Percentiles rank a stretch among this genome's conserved stretches.
These are phyloP conservation scores for Venturia aucupariae DNA, from an alignment of 2,329 filamentous ascomycete genomes.

Conservation along the genomic window DNA sequence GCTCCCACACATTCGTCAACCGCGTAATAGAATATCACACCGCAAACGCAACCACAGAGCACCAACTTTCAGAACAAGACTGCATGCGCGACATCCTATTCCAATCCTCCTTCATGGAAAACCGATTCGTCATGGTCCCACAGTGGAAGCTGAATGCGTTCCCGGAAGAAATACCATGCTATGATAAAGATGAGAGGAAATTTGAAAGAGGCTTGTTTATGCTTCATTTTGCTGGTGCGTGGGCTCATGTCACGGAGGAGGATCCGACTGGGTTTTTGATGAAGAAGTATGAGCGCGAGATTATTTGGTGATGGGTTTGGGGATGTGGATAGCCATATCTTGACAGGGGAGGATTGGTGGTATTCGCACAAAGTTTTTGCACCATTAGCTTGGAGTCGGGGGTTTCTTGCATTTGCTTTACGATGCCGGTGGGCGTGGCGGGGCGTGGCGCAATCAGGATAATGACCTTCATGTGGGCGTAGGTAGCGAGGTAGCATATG, in stretches of 20 bases:
- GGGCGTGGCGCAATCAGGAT: neutral
- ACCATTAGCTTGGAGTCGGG: neutral
- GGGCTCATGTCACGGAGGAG: constrained; percentile 29
- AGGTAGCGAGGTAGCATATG: too few relatives aligned
- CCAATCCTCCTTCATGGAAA: constrained; percentile 7
- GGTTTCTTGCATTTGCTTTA: neutral
- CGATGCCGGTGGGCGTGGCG: neutral
- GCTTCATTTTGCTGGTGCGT: constrained; percentile 35
- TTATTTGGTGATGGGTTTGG: constrained; percentile 6
- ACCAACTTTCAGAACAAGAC: constrained; percentile 30
- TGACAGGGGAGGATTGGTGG: neutral
- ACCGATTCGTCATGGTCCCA: constrained; percentile 20
- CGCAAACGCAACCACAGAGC: constrained; percentile 19
- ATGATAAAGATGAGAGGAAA: constrained; percentile 21
- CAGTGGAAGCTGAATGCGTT: constrained; percentile 33
- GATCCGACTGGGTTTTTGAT: constrained; percentile 17
- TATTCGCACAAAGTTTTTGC: neutral
- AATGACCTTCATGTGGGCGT: too few relatives aligned
- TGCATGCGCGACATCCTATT: constrained; percentile 27
- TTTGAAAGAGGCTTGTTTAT: constrained; percentile 30
- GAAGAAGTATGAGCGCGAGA: constrained; percentile 11
- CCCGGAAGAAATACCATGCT: constrained; percentile 31
- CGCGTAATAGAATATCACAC: constrained; percentile 22
- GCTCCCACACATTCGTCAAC: constrained; percentile 28
- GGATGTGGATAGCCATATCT: neutral